These are phyloP conservation scores for Cephalotrichum gorgonifer DNA, from an alignment of 2,329 filamentous ascomycete genomes.

Conservation along the genomic window DNA sequence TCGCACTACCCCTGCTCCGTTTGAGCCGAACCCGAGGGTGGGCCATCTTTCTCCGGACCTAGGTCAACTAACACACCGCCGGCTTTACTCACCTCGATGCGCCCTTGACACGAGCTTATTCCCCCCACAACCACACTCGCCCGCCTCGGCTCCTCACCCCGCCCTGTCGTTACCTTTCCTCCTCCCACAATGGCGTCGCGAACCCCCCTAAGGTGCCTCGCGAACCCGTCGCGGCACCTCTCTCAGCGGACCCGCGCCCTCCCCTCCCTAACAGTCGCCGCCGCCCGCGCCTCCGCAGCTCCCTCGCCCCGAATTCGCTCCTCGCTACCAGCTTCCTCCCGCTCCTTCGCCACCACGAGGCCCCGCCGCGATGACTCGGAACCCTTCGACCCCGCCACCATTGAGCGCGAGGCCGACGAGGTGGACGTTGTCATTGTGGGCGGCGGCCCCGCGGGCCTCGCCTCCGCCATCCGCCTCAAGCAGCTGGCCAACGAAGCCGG, in stretches of 20 bases:
- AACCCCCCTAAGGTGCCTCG: conserved; percentile 4
- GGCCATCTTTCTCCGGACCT: neutral
- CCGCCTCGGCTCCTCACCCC: neutral
- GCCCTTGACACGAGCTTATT: neutral
- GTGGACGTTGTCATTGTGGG: conserved; percentile 97
- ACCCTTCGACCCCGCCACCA: conserved; percentile 51
- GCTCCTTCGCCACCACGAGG: conserved; percentile 25
- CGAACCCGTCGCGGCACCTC: conserved; percentile 1
- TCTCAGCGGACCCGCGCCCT: conserved; percentile 9
- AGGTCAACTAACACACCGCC: neutral
- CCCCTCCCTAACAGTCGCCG: conserved; percentile 8
- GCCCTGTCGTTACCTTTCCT: neutral
- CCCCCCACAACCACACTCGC: no score
- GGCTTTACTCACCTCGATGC: neutral
- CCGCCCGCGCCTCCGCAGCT: neutral
- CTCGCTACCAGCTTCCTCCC: conserved; percentile 10
- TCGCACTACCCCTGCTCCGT: conserved; percentile 7
- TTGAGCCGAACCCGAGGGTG: neutral
- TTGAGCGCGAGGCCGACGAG: conserved; percentile 83
- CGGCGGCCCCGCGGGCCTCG: conserved; percentile 86
- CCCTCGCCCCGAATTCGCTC: neutral
- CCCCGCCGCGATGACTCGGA: conserved; percentile 21
- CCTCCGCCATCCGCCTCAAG: conserved; percentile 88
- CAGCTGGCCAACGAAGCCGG: conserved; percentile 90
- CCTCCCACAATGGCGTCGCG: conserved; percentile 3